Evolutionary conservation across 1,139 yeast species (phyloP), one percentile per base, ranked within the genome.

Genomic region (Candida neerlandica): DNA sequence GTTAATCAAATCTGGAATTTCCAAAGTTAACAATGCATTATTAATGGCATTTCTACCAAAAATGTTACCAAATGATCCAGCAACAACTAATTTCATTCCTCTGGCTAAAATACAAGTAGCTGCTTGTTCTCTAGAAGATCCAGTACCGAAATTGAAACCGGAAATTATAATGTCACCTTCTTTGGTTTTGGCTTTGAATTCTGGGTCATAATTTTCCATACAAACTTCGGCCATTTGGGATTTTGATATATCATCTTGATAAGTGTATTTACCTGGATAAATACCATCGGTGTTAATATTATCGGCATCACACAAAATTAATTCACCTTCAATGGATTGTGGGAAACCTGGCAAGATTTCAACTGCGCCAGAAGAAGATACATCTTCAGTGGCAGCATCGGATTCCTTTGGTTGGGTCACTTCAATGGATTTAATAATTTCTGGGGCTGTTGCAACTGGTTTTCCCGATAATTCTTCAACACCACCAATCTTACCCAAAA

Each of bases 101-200:
- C 96, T 83, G 37, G 99, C 98, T 56, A 95, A 78, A 54, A 95
- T 88, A 42, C 96, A 92, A 27, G 99, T 94, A 37, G 99, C 99
- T 2, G 99, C 99, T 73, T 94, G 99, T 69, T 94, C 99, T 72
- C 99, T 85, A n/a, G 97, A 90, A 5, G 98, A 91, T 42, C 99
- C 99, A 16, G 98, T 92, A 59, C 99, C 99, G 65, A 94, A 94
- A 67, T 95, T 95, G 77, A 75, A 95, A 18, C 99, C 99, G 50
- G 94, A 84, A 47, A 94, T 82, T 50, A 94, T 82, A 57, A 94
- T 91, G 67, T 94, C 99, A 49, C 96, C 90, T 6, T 96, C 81
- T 56, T 84, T 77, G 39, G 96, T 89, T 75, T 90, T 91, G 44
- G 71, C 57, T 49, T 86, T 84, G 69, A 94, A 94, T 58, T 92